phyloP scores from a whole-genome alignment of 2,329 filamentous ascomycete genomes.

The Chrysoporthe puriensis region DNA sequence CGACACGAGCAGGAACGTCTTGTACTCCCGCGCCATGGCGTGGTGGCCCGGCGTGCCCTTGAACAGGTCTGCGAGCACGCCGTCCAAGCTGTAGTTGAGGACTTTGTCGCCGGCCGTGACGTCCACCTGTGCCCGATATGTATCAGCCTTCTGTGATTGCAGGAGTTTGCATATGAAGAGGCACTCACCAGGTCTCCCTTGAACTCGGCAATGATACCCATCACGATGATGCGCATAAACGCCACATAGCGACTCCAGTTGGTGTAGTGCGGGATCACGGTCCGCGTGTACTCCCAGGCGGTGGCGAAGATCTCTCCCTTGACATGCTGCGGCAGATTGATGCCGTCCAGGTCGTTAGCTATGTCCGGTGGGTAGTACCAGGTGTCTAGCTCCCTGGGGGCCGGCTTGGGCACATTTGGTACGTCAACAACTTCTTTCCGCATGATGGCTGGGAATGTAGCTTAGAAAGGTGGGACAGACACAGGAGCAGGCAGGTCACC shows the following conservation, averaged over 20 bases:
- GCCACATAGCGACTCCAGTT: constrained; percentile 34
- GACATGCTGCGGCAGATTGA: constrained; percentile 17
- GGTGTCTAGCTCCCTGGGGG: constrained; percentile 5
- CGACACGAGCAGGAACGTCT: constrained; percentile 32
- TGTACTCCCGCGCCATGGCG: constrained; percentile 32
- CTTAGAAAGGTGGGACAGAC: background rate
- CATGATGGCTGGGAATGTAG: background rate
- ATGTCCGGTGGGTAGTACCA: constrained; percentile 29
- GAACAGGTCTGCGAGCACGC: constrained; percentile 30
- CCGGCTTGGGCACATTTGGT: background rate
- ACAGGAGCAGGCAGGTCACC: background rate
- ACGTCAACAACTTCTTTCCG: background rate
- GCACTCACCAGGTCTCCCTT: constrained; percentile 30
- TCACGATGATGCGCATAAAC: constrained; percentile 32
- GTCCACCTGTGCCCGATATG: background rate
- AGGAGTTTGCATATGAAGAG: background rate
- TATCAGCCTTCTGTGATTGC: background rate
- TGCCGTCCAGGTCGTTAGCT: constrained; percentile 22
- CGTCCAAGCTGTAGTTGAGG: constrained; percentile 31
- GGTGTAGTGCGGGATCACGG: constrained; percentile 34
- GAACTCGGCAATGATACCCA: constrained; percentile 34
- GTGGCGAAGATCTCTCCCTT: constrained; percentile 31
- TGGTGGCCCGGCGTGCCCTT: constrained; percentile 24
- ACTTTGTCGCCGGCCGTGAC: constrained; percentile 18
- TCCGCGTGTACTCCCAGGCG: constrained; percentile 35